Base-by-base conservation (phyloP, 495 filamentous ascomycete species). In the Penicillium cinerascens region DNA sequence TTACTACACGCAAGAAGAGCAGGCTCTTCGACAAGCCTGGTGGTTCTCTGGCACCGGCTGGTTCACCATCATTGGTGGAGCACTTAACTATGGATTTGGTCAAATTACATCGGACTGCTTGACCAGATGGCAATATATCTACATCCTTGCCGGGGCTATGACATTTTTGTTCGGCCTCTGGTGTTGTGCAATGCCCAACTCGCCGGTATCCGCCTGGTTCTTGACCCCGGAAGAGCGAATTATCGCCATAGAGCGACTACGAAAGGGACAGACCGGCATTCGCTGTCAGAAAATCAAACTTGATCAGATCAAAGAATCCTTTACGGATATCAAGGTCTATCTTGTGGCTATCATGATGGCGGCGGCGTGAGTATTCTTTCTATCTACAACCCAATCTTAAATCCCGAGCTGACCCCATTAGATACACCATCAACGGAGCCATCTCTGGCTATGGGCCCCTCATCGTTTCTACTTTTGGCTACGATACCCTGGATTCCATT, bases 391-490 rank as follows among this genome's bases (percentile, higher is more conserved):
- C 41, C 45, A n/a, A 20, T 22, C 9, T 40, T 15, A 47, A 33
- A 27, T 44, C 16, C 11, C 26, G 29, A 39, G 8, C 33, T 26
- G 18, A 49, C 38, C 4, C 4, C 17, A 9, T 10, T 35, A 79
- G 76, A 4, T 88, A 88, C 56, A 87, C 83, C 1, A 81, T 89
- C 52, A 89, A 89, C 54, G 86, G 87, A 17, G 86, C 85, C 4
- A 82, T 89, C n/a, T 79, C 78, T n/a, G 86, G 86, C 0, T 89
- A 89, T 59, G 86, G 87, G 0, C 86, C 86, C 2, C 65, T 89
- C 4, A 89, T 90, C 51, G 86, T 91, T 2, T 81, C 76, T 2
- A 90, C 85, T 0, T 90, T 89, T 55, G 87, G 87, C 49, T 91
- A 79, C 64, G 71, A 72, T 18, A 79, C 79, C 0, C 70, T 87